A percentile compares a stretch with the other conserved stretches of the same genome.
These are phyloP conservation scores for Citrus unshiu DNA, from an alignment of 345 rosid species.

Conservation along the genomic window DNA sequence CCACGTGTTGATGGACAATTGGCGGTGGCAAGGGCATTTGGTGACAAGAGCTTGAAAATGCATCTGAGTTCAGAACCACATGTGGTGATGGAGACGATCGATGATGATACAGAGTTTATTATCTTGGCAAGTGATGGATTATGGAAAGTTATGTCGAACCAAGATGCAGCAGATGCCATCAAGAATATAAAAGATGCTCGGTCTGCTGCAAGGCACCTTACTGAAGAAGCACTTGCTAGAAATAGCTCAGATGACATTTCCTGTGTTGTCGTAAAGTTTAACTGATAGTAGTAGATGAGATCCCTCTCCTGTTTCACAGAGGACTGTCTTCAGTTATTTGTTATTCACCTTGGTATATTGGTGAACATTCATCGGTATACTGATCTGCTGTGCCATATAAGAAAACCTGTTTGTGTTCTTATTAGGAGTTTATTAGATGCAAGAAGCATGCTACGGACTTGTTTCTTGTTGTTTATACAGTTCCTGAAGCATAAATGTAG, in stretches of 20 bases:
- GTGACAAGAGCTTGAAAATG: constrained; percentile 80
- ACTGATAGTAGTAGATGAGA: constrained; percentile 19
- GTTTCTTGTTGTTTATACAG: background rate
- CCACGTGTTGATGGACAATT: constrained; percentile 89
- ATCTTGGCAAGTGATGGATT: constrained; percentile 91
- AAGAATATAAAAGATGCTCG: constrained; percentile 67
- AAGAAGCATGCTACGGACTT: background rate
- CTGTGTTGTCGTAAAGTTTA: constrained; percentile 70
- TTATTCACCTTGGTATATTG: background rate
- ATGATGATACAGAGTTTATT: constrained; percentile 58
- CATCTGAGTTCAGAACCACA: constrained; percentile 94
- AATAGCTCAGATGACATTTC: constrained; percentile 87
- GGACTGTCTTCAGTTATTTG: constrained; percentile 1
- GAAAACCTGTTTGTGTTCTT: background rate
- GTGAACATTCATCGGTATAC: background rate
- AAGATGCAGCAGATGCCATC: constrained; percentile 72
- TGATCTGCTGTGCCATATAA: background rate
- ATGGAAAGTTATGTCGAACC: constrained; percentile 94
- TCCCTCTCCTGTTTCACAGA: background rate
- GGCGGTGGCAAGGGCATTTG: constrained; percentile 96
- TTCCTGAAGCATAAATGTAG: background rate
- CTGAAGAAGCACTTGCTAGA: constrained; percentile 78
- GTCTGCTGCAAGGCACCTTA: constrained; percentile 77
- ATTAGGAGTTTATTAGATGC: background rate
- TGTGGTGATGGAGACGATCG: constrained; percentile 48